phyloP scores from a whole-genome alignment of 2,329 filamentous ascomycete genomes.

The Xylariomycetidae sp. region DNA sequence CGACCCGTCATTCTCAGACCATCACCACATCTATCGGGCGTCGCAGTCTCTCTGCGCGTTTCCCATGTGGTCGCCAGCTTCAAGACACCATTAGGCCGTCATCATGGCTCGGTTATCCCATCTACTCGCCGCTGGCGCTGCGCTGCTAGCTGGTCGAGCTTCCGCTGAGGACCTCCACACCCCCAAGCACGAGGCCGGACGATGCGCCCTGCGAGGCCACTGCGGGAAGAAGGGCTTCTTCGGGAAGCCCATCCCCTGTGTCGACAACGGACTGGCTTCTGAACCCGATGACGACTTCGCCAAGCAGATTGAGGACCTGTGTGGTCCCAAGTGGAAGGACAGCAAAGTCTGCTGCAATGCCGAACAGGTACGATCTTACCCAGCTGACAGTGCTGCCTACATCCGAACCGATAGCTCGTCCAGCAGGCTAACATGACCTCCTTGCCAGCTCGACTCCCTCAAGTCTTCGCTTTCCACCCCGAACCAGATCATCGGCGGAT shows the following conservation, averaged over 20 bases:
- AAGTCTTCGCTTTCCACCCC: slow-evolving; percentile 81
- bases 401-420: no score
- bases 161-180: slow-evolving; percentile 33
- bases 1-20: no score
- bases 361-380: slow-evolving; percentile 71
- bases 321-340: slow-evolving; percentile 78
- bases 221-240: slow-evolving; percentile 91
- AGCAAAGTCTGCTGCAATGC: slow-evolving; percentile 79
- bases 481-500: slow-evolving; percentile 83
- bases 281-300: slow-evolving; percentile 67
- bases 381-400: no score
- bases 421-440: no score
- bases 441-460: slow-evolving; percentile 63
- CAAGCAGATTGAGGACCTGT: slow-evolving; percentile 74
- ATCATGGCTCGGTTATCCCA: slow-evolving; percentile 33
- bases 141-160: slow-evolving; percentile 28
- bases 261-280: slow-evolving; percentile 79
- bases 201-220: slow-evolving; percentile 85
- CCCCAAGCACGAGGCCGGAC: slow-evolving; percentile 72
- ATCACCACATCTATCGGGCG: no score
- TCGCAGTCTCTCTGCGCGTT: no score
- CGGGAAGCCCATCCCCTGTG: slow-evolving; percentile 81
- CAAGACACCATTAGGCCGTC: slow-evolving; percentile 16
- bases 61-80: slow-evolving; percentile 13
- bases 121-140: slow-evolving; percentile 25